phyloP scores from a whole-genome alignment of 2,329 filamentous ascomycete genomes.

The Parastagonospora nodorum region DNA sequence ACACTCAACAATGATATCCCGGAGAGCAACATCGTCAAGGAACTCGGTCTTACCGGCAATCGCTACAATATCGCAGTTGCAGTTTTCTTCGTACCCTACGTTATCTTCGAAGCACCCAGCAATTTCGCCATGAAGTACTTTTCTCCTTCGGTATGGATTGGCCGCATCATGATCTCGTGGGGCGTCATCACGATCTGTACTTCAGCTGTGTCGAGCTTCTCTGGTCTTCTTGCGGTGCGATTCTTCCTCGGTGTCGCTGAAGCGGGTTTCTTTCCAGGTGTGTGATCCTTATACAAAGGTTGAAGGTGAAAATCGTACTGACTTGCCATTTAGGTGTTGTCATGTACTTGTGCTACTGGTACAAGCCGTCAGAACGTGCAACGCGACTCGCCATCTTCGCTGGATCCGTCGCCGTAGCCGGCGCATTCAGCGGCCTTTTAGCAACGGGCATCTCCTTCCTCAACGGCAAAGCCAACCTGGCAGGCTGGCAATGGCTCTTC shows the following conservation, averaged over 20 bases:
- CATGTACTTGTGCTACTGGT: slow-evolving; percentile 83
- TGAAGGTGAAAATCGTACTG: slow-evolving; percentile 39
- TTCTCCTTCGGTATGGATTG: slow-evolving; percentile 38
- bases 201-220: slow-evolving; percentile 66
- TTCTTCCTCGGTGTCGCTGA: slow-evolving; percentile 72
- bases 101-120: slow-evolving; percentile 65
- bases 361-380: slow-evolving; percentile 75
- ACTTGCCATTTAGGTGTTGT: slow-evolving; percentile 68
- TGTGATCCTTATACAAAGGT: slow-evolving; percentile 37
- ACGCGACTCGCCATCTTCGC: slow-evolving; percentile 79
- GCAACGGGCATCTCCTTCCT: slow-evolving; percentile 72
- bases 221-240: slow-evolving; percentile 54
- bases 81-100: slow-evolving; percentile 52
- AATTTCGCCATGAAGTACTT: slow-evolving; percentile 54
- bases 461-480: slow-evolving; percentile 60
- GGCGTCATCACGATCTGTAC: slow-evolving; percentile 69
- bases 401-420: slow-evolving; percentile 76
- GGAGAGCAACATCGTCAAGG: slow-evolving; percentile 19
- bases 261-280: slow-evolving; percentile 64
- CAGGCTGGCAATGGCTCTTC: slow-evolving; percentile 48
- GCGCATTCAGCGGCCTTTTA: slow-evolving; percentile 74
- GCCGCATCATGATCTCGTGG: slow-evolving; percentile 73
- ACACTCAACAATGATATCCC: slow-evolving; percentile 26
- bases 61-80: slow-evolving; percentile 23
- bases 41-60: slow-evolving; percentile 20